These are phyloP conservation scores for Vaccinium darrowii DNA, from an alignment of 148 eudicot genomes.

Conservation along the genomic window DNA sequence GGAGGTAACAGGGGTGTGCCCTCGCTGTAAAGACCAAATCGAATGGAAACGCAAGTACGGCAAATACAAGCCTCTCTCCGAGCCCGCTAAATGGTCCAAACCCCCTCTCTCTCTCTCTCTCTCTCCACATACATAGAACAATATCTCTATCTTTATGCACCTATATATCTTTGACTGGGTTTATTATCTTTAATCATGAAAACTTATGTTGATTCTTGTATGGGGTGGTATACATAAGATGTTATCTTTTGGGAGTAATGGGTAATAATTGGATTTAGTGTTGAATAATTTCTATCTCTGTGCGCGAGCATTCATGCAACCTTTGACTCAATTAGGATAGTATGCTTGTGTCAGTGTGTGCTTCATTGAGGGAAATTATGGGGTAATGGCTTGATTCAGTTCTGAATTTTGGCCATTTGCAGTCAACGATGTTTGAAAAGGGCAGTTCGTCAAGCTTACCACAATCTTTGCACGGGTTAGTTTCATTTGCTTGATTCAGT, in stretches of 20 bases:
- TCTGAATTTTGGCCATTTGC: not conserved
- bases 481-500: not conserved
- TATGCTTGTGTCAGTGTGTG: too few relatives aligned
- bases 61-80: slow-evolving; percentile 77
- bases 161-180: not conserved
- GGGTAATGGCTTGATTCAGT: not conserved
- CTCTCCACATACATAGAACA: not conserved
- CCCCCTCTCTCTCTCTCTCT: not conserved
- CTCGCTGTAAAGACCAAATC: slow-evolving; percentile 83
- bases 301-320: not conserved
- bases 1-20: slow-evolving; percentile 82
- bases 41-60: slow-evolving; percentile 99
- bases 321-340: not conserved
- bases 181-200: not conserved
- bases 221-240: not conserved
- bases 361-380: not conserved
- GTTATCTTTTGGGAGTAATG: not conserved
- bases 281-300: not conserved
- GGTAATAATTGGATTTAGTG: not conserved
- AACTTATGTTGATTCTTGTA: not conserved
- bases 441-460: slow-evolving; percentile 90
- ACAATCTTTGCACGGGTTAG: slow-evolving; percentile 82
- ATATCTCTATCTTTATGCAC: not conserved
- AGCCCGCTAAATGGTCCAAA: slow-evolving; percentile 83
- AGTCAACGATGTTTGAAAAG: slow-evolving; percentile 88